Conservation (phyloP, 345 rosid genomes). For the Melaleuca quinquenervia region DNA sequence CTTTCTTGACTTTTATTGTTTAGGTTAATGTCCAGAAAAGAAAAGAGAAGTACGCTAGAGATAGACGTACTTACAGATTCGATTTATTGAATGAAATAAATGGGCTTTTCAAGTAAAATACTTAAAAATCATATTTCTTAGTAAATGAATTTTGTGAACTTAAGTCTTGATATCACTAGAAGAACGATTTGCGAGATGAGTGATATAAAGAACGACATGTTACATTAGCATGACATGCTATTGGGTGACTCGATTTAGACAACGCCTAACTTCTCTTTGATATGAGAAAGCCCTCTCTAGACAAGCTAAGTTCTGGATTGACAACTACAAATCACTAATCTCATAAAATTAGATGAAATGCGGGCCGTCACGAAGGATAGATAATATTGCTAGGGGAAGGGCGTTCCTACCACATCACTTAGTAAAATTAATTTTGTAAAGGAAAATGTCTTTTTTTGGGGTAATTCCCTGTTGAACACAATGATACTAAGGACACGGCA, state of each 20-base stretch:
- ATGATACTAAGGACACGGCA: neutral
- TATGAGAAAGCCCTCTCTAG: neutral
- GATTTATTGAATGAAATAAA: neutral
- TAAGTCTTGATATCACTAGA: neutral
- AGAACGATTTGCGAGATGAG: neutral
- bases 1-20: neutral
- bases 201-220: neutral
- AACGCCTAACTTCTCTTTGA: neutral
- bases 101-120: neutral
- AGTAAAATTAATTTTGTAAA: neutral
- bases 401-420: neutral
- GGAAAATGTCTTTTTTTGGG: neutral
- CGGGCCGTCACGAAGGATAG: neutral
- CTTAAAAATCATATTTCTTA: neutral
- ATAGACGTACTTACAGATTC: neutral
- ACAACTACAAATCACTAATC: neutral
- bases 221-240: neutral
- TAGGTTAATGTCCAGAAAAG: neutral
- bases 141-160: neutral
- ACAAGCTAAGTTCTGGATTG: neutral
- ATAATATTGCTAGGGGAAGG: neutral
- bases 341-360: neutral
- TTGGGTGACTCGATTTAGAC: neutral
- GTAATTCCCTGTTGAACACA: neutral
- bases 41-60: neutral